A percentile compares a stretch with the other conserved stretches of the same genome.
Conservation (phyloP, 768 basidiomycete genomes). For the Suillus subalutaceus region DNA sequence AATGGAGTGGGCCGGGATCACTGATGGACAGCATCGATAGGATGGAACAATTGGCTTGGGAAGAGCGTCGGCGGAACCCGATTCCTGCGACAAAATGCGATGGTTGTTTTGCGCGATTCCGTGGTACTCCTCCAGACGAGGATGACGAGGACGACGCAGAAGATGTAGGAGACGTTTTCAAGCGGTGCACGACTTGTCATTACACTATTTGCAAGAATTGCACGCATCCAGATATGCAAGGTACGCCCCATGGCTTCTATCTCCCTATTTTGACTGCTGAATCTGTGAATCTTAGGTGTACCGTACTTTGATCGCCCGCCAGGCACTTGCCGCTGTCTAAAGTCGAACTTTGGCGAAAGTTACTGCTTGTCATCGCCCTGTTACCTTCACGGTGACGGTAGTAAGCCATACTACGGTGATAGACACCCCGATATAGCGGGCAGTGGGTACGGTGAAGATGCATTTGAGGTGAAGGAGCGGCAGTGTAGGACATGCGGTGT, state of each 20-base stretch:
- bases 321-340: background rate
- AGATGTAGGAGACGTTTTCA: background rate
- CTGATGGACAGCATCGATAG: background rate
- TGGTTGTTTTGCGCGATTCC: background rate
- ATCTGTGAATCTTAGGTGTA: background rate
- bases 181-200: slow-evolving; percentile 1
- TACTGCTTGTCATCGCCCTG: slow-evolving; percentile 1
- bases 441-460: slow-evolving; percentile 8
- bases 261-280: background rate
- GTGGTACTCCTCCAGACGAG: background rate
- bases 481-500: slow-evolving; percentile 22
- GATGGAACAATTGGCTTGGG: background rate
- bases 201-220: slow-evolving; percentile 1
- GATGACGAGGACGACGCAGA: background rate
- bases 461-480: slow-evolving; percentile 19
- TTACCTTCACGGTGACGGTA: background rate
- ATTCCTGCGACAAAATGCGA: background rate
- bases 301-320: background rate
- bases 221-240: background rate
- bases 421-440: background rate
- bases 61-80: background rate
- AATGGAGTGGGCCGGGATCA: slow-evolving; percentile 12
- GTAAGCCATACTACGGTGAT: background rate
- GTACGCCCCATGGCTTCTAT: background rate
- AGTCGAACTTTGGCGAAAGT: background rate